A percentile compares a stretch with the other conserved stretches of the same genome.
These are phyloP conservation scores for Penicillium angulare DNA, from an alignment of 495 filamentous ascomycete genomes.

Conservation along the genomic window DNA sequence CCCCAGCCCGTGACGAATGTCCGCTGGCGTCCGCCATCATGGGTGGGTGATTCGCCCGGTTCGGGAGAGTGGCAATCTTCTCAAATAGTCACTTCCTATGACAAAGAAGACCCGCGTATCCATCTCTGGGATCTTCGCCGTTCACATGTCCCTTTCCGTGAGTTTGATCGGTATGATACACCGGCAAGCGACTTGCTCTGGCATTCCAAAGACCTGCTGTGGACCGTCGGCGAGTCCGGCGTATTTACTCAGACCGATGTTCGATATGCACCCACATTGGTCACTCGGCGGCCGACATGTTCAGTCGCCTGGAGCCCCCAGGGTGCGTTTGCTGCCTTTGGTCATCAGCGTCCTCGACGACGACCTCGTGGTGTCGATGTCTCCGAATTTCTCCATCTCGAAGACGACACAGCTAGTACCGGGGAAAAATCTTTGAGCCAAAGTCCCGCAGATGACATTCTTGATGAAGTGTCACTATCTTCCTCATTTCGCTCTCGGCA, in stretches of 20 bases:
- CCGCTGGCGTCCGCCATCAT: constrained; percentile 82
- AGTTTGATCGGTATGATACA: constrained; percentile 71
- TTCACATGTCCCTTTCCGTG: constrained; percentile 81
- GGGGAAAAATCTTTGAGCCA: constrained; percentile 54
- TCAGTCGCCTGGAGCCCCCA: constrained; percentile 47
- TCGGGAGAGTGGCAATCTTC: constrained; percentile 65
- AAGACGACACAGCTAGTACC: constrained; percentile 33
- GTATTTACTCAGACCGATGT: constrained; percentile 87
- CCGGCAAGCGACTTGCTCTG: constrained; percentile 79
- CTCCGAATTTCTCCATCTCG: constrained; percentile 31
- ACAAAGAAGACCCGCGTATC: constrained; percentile 64
- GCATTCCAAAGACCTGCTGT: constrained; percentile 86
- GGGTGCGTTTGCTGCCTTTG: constrained; percentile 47
- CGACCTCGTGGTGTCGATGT: constrained; percentile 34
- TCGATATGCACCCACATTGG: constrained; percentile 73
- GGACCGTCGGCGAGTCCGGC: constrained; percentile 84
- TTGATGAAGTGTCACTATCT: constrained; percentile 58
- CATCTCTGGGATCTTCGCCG: constrained; percentile 93
- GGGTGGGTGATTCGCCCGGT: constrained; percentile 64
- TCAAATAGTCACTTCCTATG: constrained; percentile 66
- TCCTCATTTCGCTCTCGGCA: constrained; percentile 41
- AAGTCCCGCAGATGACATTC: constrained; percentile 64
- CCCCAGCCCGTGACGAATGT: constrained; percentile 71
- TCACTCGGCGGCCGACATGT: constrained; percentile 55
- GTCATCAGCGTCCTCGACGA: constrained; percentile 46